A percentile compares a stretch with the other conserved stretches of the same genome.
Conservation (phyloP, 495 filamentous ascomycete species). For the Tetracladium marchalianum region DNA sequence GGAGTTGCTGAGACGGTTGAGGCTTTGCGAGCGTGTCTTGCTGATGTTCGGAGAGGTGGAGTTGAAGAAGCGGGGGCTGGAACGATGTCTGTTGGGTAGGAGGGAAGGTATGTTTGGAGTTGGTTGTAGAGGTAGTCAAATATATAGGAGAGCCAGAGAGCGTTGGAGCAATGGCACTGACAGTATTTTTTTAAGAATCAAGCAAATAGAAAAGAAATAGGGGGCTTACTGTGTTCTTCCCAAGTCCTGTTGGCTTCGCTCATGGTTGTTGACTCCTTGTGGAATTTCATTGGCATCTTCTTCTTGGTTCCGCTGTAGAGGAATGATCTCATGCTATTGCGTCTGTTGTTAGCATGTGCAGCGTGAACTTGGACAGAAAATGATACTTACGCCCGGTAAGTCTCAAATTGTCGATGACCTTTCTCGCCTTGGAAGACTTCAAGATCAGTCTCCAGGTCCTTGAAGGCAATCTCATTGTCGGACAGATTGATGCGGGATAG, state of each 20-base stretch:
- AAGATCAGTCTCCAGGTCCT: conserved; percentile 43
- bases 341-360: background rate
- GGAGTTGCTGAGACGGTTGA: too few relatives aligned
- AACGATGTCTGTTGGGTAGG: too few relatives aligned
- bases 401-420: conserved; percentile 19
- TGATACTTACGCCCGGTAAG: conserved; percentile 24
- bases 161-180: conserved; percentile 39
- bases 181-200: conserved; percentile 22
- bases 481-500: conserved; percentile 51
- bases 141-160: conserved; percentile 42
- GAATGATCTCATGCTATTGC: conserved; percentile 37
- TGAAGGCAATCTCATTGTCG: conserved; percentile 23
- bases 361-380: background rate
- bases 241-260: conserved; percentile 22
- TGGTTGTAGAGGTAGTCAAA: conserved; percentile 15
- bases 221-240: conserved; percentile 3
- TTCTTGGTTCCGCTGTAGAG: conserved; percentile 27
- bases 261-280: conserved; percentile 13
- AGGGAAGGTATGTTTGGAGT: background rate
- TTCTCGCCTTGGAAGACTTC: conserved; percentile 28
- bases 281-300: conserved; percentile 22
- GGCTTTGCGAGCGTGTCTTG: too few relatives aligned
- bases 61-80: too few relatives aligned
- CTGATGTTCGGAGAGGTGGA: too few relatives aligned
- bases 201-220: background rate